A percentile compares a stretch with the other conserved stretches of the same genome.
These are phyloP conservation scores for Eutrema japonicum DNA, from an alignment of 345 rosid genomes.

Conservation along the genomic window DNA sequence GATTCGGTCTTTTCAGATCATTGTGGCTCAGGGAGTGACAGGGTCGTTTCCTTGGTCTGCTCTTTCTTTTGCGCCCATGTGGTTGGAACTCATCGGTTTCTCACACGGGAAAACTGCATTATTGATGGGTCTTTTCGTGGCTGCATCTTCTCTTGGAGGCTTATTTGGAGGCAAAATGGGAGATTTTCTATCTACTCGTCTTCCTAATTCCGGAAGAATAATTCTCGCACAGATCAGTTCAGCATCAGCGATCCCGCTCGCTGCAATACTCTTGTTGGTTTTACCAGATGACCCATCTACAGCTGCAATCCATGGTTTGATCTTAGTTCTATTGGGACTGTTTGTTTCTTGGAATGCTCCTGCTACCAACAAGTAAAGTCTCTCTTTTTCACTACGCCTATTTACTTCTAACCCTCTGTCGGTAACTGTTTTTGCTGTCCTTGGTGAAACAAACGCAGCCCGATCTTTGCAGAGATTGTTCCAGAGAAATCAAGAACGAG, in stretches of 20 bases:
- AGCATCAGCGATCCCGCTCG: conserved; percentile 82
- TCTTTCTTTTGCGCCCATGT: conserved; percentile 83
- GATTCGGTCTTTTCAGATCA: conserved; percentile 78
- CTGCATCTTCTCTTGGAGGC: conserved; percentile 81
- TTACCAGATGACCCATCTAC: conserved; percentile 81
- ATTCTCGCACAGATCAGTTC: conserved; percentile 88
- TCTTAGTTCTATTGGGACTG: conserved; percentile 62
- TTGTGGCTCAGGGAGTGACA: conserved; percentile 85
- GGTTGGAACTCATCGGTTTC: conserved; percentile 91
- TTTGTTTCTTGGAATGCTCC: conserved; percentile 89
- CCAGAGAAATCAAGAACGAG: conserved; percentile 83
- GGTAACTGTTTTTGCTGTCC: conserved; percentile 6
- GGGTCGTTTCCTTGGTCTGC: conserved; percentile 97
- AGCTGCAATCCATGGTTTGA: conserved; percentile 54
- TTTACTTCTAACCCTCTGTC: background rate
- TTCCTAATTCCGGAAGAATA: conserved; percentile 85
- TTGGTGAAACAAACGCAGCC: conserved; percentile 52
- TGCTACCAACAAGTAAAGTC: conserved; percentile 81
- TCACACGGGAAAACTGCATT: conserved; percentile 73
- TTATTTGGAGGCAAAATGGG: conserved; percentile 90
- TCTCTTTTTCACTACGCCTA: conserved; percentile 23
- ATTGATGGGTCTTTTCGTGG: conserved; percentile 64
- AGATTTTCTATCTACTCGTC: conserved; percentile 60
- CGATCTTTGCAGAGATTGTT: conserved; percentile 92
- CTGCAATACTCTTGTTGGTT: conserved; percentile 73